Conservation (phyloP, 768 basidiomycete species). For the Mycena kentingensis region DNA sequence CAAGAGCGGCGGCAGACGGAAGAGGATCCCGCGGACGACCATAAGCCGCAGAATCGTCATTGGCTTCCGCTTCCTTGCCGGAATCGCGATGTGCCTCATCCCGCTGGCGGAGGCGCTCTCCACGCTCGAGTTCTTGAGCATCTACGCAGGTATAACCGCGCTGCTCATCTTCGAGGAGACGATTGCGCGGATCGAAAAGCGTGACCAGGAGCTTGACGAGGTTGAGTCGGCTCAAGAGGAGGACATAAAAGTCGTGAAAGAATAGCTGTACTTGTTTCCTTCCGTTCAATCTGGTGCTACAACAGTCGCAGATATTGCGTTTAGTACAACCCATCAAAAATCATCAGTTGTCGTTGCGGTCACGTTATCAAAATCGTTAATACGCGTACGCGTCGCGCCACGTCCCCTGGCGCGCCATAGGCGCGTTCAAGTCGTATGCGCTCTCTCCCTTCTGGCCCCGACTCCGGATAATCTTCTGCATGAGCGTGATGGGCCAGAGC, state of each 20-base stretch:
- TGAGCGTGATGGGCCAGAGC: constrained; percentile 38
- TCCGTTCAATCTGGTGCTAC: no score
- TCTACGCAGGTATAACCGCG: constrained; percentile 19
- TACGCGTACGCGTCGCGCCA: not conserved
- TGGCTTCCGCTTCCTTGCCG: constrained; percentile 13
- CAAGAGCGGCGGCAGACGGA: not conserved
- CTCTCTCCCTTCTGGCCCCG: not conserved
- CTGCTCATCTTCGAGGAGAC: constrained; percentile 23
- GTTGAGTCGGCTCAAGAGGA: not conserved
- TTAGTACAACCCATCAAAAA: no score
- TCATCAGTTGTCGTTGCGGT: no score
- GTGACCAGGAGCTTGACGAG: constrained; percentile 13
- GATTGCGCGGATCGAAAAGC: constrained; percentile 20
- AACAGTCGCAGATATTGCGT: not conserved
- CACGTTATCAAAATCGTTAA: no score
- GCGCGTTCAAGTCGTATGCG: not conserved
- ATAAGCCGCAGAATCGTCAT: constrained; percentile 16
- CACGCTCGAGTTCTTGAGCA: constrained; percentile 13
- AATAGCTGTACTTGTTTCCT: no score
- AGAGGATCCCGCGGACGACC: not conserved
- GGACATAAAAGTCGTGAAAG: no score
- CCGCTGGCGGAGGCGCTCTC: constrained; percentile 13
- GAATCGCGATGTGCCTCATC: constrained; percentile 18
- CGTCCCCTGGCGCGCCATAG: not conserved
- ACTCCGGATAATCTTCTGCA: not conserved